Evolutionary conservation across 345 rosid genomes (phyloP).

Genomic region (Clausena lansium): DNA sequence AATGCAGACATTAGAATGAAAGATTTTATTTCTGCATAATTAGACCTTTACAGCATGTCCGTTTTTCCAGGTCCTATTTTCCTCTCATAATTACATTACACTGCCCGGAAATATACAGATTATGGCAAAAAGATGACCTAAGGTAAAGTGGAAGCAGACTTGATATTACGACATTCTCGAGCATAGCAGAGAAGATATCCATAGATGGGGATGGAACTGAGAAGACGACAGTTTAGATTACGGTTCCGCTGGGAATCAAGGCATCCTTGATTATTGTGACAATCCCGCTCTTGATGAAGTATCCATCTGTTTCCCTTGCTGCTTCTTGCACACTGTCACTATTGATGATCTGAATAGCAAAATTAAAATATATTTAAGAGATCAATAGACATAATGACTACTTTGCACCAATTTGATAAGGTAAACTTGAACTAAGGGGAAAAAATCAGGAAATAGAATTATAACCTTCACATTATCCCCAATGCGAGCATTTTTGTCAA

Average conservation of each 20-base stretch:
- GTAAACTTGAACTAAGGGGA: background rate
- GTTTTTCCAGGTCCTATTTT: conserved; percentile 2
- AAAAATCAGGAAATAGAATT: background rate
- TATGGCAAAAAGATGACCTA: conserved; percentile 6
- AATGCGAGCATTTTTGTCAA: conserved; percentile 92
- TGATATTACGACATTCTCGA: background rate
- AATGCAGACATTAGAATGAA: background rate
- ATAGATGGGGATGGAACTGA: background rate
- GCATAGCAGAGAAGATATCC: background rate
- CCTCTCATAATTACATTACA: conserved; percentile 14
- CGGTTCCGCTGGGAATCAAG: conserved; percentile 86
- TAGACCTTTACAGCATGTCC: conserved; percentile 12
- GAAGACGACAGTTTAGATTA: conserved; percentile 37
- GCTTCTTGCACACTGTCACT: conserved; percentile 88
- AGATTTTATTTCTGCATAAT: conserved; percentile 20
- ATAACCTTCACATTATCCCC: conserved; percentile 88
- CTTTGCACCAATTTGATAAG: background rate
- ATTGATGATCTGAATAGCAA: conserved; percentile 62
- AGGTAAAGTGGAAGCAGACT: conserved; percentile 5
- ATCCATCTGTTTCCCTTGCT: conserved; percentile 93
- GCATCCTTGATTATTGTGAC: conserved; percentile 96
- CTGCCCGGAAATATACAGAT: conserved; percentile 21
- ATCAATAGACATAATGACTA: background rate
- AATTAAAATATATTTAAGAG: background rate
- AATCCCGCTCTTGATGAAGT: conserved; percentile 94